A percentile compares a stretch with the other conserved stretches of the same genome.
Conservation (phyloP, 306 rosid species). For the Myrica gale region DNA sequence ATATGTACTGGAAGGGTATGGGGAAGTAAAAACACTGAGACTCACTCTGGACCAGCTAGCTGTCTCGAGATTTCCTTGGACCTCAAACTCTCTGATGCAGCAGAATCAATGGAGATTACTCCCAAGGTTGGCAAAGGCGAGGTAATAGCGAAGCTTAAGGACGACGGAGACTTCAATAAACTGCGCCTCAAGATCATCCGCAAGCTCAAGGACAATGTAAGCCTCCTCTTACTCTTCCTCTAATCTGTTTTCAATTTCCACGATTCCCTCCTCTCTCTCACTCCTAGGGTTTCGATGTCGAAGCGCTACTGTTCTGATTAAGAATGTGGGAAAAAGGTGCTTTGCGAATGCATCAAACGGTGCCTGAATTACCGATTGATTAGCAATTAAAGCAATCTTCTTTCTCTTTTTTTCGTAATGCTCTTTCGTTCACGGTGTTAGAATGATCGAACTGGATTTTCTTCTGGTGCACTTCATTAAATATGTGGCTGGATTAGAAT, state of each 20-base stretch:
- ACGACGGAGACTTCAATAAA: constrained; percentile 88
- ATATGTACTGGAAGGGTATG: too few species aligned
- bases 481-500: neutral
- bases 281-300: constrained; percentile 4
- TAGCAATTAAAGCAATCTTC: neutral
- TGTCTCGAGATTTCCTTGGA: neutral
- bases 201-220: constrained; percentile 72
- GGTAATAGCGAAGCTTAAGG: constrained; percentile 76
- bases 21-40: too few species aligned
- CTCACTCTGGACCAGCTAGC: too few species aligned
- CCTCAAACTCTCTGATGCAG: neutral
- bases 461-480: neutral
- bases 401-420: too few species aligned
- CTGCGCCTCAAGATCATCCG: constrained; percentile 87
- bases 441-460: neutral
- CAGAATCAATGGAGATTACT: constrained; percentile 26
- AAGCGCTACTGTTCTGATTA: neutral
- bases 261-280: neutral
- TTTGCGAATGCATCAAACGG: too few species aligned
- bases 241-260: neutral
- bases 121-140: constrained; percentile 56
- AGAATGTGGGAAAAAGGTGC: neutral
- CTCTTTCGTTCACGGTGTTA: too few species aligned
- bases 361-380: neutral
- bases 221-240: neutral